Percentiles rank a stretch among this genome's conserved stretches.
These are phyloP conservation scores for Nigrospora sphaerica DNA, from an alignment of 2,329 filamentous ascomycete genomes.

Conservation along the genomic window DNA sequence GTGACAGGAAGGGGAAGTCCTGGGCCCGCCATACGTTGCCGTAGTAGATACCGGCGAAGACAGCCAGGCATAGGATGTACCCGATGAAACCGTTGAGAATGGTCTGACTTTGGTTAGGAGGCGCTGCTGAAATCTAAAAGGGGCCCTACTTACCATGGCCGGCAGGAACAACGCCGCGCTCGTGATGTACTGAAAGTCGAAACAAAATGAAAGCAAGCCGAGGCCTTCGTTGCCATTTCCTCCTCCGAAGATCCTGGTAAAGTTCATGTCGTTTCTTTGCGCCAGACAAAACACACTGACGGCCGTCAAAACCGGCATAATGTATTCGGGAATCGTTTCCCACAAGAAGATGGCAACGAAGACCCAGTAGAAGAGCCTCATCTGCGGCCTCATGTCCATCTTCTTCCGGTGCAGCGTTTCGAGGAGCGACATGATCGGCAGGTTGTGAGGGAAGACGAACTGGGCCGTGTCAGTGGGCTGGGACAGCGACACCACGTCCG, in stretches of 20 bases:
- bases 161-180: slow-evolving; percentile 8
- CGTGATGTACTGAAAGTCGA: slow-evolving; percentile 37
- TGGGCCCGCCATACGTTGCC: slow-evolving; percentile 31
- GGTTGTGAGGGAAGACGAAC: slow-evolving; percentile 24
- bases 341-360: slow-evolving; percentile 34
- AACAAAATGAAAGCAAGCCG: slow-evolving; percentile 30
- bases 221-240: slow-evolving; percentile 34
- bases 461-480: not conserved
- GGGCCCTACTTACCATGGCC: not conserved
- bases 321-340: slow-evolving; percentile 40
- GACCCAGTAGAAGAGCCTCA: slow-evolving; percentile 31
- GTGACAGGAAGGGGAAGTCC: slow-evolving; percentile 32
- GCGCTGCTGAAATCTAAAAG: too few relatives aligned
- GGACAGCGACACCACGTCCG: too few relatives aligned
- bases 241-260: slow-evolving; percentile 36
- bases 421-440: slow-evolving; percentile 21
- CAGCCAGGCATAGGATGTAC: slow-evolving; percentile 5
- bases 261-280: slow-evolving; percentile 30
- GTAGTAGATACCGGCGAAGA: slow-evolving; percentile 32
- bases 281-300: slow-evolving; percentile 34
- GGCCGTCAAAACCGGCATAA: slow-evolving; percentile 31
- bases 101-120: not conserved
- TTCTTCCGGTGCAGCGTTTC: slow-evolving; percentile 17
- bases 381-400: slow-evolving; percentile 26
- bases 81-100: not conserved